Percentiles rank a stretch among this genome's conserved stretches.
Conservation (phyloP, 1,284 basidiomycete genomes). For the Cryptococcus amylolentus region DNA sequence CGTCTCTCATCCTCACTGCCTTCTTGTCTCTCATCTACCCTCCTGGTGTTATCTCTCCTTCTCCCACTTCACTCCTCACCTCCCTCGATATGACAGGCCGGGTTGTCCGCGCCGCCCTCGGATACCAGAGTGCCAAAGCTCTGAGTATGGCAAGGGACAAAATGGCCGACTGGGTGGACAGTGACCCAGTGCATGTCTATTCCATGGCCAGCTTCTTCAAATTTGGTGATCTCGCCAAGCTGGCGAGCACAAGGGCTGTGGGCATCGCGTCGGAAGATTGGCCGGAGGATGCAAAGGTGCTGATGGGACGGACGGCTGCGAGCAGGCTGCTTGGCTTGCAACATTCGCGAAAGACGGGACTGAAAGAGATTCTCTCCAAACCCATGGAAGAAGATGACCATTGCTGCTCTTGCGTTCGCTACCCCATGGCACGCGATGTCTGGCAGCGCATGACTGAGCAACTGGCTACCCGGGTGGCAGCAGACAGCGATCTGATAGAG, state of each 20-base stretch:
- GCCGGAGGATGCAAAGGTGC: conserved; percentile 14
- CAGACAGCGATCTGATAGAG: conserved; percentile 25
- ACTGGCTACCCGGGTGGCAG: conserved; percentile 3
- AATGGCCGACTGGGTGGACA: conserved; percentile 14
- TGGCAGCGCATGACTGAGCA: conserved; percentile 17
- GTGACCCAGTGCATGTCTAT: conserved; percentile 27
- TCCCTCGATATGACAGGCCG: conserved; percentile 25
- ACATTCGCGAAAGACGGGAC: conserved; percentile 12
- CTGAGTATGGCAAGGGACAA: conserved; percentile 21
- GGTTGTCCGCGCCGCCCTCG: conserved; percentile 36
- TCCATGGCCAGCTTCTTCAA: conserved; percentile 35
- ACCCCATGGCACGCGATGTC: conserved; percentile 10
- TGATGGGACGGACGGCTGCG: conserved; percentile 27
- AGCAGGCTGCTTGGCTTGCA: conserved; percentile 19
- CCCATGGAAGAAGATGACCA: conserved; percentile 22
- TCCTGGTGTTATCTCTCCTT: conserved; percentile 18
- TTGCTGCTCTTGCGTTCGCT: conserved; percentile 9
- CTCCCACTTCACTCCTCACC: conserved; percentile 9
- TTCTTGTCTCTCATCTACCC: conserved; percentile 42
- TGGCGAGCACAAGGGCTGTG: conserved; percentile 22
- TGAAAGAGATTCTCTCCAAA: conserved; percentile 20
- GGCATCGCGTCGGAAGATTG: conserved; percentile 15
- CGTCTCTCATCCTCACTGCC: conserved; percentile 25
- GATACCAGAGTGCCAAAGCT: conserved; percentile 36
- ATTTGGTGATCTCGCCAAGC: conserved; percentile 31